Conservation (phyloP, 2,329 filamentous ascomycete genomes). For the Bipolaris zeicola region DNA sequence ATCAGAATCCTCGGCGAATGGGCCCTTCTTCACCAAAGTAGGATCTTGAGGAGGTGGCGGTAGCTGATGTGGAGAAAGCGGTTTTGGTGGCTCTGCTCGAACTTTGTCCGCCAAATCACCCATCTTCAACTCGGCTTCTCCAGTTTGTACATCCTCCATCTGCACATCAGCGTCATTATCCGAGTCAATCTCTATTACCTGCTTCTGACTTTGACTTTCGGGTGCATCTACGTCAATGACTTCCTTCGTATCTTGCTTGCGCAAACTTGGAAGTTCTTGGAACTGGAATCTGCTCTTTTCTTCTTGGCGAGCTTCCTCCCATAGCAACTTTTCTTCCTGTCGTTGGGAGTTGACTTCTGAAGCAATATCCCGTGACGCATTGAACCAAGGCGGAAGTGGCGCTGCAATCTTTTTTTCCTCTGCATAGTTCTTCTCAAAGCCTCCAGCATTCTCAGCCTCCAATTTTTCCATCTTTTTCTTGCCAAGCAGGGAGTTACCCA, state of each 20-base stretch:
- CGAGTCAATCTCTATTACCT: conserved; percentile 67
- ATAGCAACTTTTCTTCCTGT: conserved; percentile 52
- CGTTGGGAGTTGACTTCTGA: conserved; percentile 62
- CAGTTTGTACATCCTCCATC: conserved; percentile 42
- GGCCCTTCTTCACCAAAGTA: conserved; percentile 21
- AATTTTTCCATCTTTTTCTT: conserved; percentile 60
- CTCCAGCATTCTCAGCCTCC: conserved; percentile 64
- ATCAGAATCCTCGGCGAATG: conserved; percentile 42
- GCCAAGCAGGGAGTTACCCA: conserved; percentile 65
- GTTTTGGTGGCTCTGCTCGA: conserved; percentile 49
- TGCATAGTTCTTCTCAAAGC: conserved; percentile 63
- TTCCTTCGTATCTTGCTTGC: conserved; percentile 60
- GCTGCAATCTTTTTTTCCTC: conserved; percentile 53
- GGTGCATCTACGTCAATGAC: conserved; percentile 56
- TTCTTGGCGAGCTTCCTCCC: conserved; percentile 63
- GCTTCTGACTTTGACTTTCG: conserved; percentile 51
- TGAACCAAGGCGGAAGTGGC: conserved; percentile 78
- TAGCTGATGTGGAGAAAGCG: conserved; percentile 25
- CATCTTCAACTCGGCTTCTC: conserved; percentile 46
- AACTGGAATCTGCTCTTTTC: conserved; percentile 66
- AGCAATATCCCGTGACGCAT: conserved; percentile 56
- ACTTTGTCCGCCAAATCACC: conserved; percentile 53
- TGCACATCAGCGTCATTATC: conserved; percentile 58
- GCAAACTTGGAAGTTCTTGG: conserved; percentile 63
- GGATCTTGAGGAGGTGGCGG: conserved; percentile 29